Evolutionary conservation across 495 filamentous ascomycete genomes (phyloP), one percentile per base, ranked within the genome.

Genomic region (Aspergillus wentii): DNA sequence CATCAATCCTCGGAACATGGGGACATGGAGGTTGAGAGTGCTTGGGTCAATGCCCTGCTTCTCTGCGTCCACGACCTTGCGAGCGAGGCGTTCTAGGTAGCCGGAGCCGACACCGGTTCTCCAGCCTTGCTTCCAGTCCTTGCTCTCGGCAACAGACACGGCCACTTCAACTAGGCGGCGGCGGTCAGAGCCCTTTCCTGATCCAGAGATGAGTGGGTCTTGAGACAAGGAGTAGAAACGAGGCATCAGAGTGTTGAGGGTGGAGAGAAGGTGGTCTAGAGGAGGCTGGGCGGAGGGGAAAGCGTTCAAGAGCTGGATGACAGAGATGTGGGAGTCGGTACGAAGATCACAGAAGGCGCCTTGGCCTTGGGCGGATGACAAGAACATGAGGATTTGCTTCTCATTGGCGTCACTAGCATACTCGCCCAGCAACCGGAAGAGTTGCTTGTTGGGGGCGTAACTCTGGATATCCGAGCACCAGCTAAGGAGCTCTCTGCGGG

Each of bases 1-100:
- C 92, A 98, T 98, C n/a, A 98, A 71, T 3, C 92, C 92, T 49
- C 94, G 87, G 75, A 98, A 98, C 85, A 98, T 95, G 38, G 94
- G 94, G 16, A 95, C 64, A 35, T 86, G 76, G 22, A 96, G 47
- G 39, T 85, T 74, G 2, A 77, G 71, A 41, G 60, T 57, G 13
- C 54, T 48, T 5, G 72, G 59, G 17, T 68, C 66, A 17, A 72
- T 62, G 27, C 81, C 83, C 5, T 62, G 53, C 15, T 69, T 57
- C 43, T 85, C 75, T 5, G 80, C 79, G 10, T 76, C 70, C 49
- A 88, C 72, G 47, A 85, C 80, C 40, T 69, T 66, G 9, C 70
- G 72, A 0, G 92, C 90, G 34, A 89, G 72, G 5, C 83, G 76
- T 58, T 95, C 88, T 44, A 98, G 80, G 65, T 83, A 95, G 13